Evolutionary conservation across 805 yeast species (phyloP).

Genomic region (Clavispora santaluciae): DNA sequence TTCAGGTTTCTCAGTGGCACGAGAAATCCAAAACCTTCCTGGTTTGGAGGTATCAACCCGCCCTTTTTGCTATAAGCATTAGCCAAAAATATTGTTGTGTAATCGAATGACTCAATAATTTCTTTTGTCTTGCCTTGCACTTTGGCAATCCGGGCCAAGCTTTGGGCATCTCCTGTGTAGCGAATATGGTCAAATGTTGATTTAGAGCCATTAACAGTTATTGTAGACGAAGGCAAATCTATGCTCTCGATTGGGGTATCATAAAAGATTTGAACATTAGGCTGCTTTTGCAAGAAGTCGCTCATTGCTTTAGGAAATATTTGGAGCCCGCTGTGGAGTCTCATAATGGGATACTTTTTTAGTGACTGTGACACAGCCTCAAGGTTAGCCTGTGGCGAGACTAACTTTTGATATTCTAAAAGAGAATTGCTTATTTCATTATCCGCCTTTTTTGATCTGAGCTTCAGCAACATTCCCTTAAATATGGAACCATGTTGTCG

Average conservation of each 20-base stretch:
- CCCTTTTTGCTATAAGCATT: conserved; percentile 52
- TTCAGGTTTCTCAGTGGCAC: conserved; percentile 57
- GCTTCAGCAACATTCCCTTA: conserved; percentile 37
- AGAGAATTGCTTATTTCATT: conserved; percentile 16
- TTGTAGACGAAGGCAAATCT: conserved; percentile 13
- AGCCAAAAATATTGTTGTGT: conserved; percentile 54
- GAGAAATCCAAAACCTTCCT: conserved; percentile 81
- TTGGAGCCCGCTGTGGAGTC: conserved; percentile 53
- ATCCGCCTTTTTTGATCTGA: conserved; percentile 10
- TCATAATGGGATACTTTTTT: conserved; percentile 57
- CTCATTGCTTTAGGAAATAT: conserved; percentile 44
- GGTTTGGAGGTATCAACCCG: conserved; percentile 30
- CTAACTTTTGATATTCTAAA: conserved; percentile 31
- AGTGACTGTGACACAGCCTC: conserved; percentile 30
- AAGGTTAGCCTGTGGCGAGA: conserved; percentile 40
- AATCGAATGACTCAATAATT: conserved; percentile 20
- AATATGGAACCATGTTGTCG: conserved; percentile 53
- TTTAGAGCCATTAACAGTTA: not conserved
- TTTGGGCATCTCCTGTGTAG: conserved; percentile 49
- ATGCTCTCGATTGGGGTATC: conserved; percentile 21
- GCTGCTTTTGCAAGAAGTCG: conserved; percentile 27
- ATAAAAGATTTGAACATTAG: conserved; percentile 40
- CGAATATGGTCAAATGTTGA: conserved; percentile 50
- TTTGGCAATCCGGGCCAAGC: conserved; percentile 1
- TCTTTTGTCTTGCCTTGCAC: conserved; percentile 4